phyloP scores from a whole-genome alignment of 169 alveolate genomes.

The Prorocentrum cordatum region DNA sequence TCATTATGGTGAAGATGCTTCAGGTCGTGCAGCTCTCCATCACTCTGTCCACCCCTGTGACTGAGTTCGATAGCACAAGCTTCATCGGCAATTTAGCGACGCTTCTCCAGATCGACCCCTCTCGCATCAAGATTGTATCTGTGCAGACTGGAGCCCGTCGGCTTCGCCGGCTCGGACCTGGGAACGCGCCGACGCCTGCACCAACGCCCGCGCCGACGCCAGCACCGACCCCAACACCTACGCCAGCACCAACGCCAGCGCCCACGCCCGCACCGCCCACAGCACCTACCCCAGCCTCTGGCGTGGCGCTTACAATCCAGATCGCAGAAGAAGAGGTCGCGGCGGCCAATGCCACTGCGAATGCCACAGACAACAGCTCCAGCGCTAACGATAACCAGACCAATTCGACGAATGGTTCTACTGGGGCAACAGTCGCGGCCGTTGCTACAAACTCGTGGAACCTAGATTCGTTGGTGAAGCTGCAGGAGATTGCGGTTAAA shows the following conservation, averaged over 20 bases:
- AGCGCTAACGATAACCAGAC: too few relatives aligned
- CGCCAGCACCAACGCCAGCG: neutral
- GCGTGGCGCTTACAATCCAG: slow-evolving; percentile 13
- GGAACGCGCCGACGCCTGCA: too few relatives aligned
- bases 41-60: neutral
- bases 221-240: too few relatives aligned
- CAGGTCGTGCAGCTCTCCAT: slow-evolving; percentile 47
- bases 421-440: too few relatives aligned
- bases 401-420: too few relatives aligned
- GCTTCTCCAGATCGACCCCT: slow-evolving; percentile 15
- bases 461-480: too few relatives aligned
- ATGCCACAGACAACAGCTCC: too few relatives aligned
- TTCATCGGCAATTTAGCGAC: slow-evolving; percentile 1
- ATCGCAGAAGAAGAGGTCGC: slow-evolving; percentile 7
- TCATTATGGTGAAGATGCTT: neutral
- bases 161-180: neutral
- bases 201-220: too few relatives aligned
- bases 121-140: slow-evolving; percentile 37
- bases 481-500: too few relatives aligned
- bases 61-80: neutral
- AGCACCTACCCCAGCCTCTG: neutral
- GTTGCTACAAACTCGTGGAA: too few relatives aligned
- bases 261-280: neutral
- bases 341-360: neutral
- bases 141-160: slow-evolving; percentile 16